Base-by-base conservation (phyloP, 169 alveolate genomes). In the Babesia ovis region DNA sequence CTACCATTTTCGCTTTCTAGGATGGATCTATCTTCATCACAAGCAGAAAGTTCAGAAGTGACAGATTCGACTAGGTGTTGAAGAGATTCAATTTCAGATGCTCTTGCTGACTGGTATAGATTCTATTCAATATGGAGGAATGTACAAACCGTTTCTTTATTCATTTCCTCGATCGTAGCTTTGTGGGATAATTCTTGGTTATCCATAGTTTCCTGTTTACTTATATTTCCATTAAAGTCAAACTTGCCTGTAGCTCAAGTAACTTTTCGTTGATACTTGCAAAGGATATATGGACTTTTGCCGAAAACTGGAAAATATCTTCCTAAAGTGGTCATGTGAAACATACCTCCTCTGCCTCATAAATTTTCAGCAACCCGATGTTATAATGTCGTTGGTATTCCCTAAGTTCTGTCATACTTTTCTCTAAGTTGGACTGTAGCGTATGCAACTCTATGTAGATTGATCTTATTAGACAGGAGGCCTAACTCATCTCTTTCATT, bases 301-400 rank as follows among this genome's bases (percentile, higher is more conserved):
- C n/a, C n/a, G n/a, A n/a, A n/a, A n/a, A n/a, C n/a, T n/a, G 27
- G 20, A 31, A 20, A 54, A 53, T 27, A 51, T n/a, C n/a, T n/a
- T n/a, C n/a, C n/a, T n/a, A n/a, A n/a, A n/a, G n/a, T n/a, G n/a
- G n/a, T n/a, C n/a, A n/a, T n/a, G n/a, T n/a, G n/a, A n/a, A 20
- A 5, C 48, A 31, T 32, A 64, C 74, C 62, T 46, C 74, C 27
- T 64, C 62, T 9, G 41, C 61, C 39, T 64, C 74, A 4, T 50
- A 29, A 4, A 32, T 18, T 2, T 31, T 4, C 35, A 64, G 43
- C 29, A 64, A 54, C 43, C 41, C 54, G 4, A 48, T 64, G 61
- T 64, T 64, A 2, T 20, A 50, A 1, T 27, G 31, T 1, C 74
- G 48, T 41, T 64, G 74, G 48, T 27, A 4, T 4, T 31, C 35